Percentiles rank a stretch among this genome's conserved stretches.
Conservation (phyloP, 441 rosid genomes). For the Omphalea diandra region DNA sequence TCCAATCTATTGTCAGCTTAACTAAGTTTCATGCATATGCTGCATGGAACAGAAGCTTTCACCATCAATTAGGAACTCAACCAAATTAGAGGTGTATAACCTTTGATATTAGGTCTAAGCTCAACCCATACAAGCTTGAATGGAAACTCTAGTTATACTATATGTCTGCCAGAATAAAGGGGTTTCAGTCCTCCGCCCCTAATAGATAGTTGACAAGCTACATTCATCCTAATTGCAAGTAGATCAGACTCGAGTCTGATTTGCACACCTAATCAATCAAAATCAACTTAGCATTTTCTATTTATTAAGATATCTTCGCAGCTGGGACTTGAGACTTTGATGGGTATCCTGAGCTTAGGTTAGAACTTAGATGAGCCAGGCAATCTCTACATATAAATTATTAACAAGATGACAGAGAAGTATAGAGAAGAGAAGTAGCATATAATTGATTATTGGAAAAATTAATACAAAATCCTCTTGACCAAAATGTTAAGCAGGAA, state of each 20-base stretch:
- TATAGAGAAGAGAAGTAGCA: not conserved
- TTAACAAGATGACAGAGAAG: not conserved
- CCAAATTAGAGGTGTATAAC: not conserved
- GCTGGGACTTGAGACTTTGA: not conserved
- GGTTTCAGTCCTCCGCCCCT: not conserved
- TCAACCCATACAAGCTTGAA: not conserved
- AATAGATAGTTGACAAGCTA: not conserved
- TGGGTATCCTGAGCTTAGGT: not conserved
- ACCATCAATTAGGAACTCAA: not conserved
- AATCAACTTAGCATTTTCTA: not conserved
- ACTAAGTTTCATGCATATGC: not conserved
- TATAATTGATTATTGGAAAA: not conserved
- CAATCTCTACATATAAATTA: not conserved
- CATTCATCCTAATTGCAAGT: not conserved
- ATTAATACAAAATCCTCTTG: not conserved
- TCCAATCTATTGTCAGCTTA: not conserved
- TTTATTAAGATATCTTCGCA: not conserved
- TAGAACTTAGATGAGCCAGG: constrained; percentile 1
- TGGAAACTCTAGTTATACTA: not conserved
- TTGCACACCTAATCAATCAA: not conserved
- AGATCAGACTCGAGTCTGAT: not conserved
- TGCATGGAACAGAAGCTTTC: not conserved
- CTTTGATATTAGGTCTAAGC: not conserved
- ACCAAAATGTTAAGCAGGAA: not conserved
- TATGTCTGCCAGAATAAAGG: not conserved